Evolutionary conservation across 805 yeast species (phyloP).

Genomic region (Candida takata): DNA sequence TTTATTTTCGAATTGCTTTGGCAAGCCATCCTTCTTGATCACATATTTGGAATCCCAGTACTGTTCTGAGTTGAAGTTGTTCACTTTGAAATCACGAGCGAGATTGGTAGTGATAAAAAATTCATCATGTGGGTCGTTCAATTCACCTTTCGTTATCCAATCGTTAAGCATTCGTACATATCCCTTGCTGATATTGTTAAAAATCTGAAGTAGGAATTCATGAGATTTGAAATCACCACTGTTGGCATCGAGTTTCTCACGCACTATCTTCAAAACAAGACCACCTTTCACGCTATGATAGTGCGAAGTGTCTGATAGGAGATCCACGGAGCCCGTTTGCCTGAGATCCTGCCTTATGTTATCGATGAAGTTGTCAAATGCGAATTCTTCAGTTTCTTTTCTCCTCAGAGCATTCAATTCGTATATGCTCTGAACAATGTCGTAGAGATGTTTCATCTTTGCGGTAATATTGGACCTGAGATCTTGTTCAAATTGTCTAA

Average conservation of each 20-base stretch:
- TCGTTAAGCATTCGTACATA: slow-evolving; percentile 61
- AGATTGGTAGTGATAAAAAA: slow-evolving; percentile 52
- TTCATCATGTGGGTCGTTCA: slow-evolving; percentile 77
- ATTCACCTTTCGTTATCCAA: slow-evolving; percentile 75
- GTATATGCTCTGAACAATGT: slow-evolving; percentile 46
- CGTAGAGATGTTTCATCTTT: slow-evolving; percentile 50
- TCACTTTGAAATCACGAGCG: slow-evolving; percentile 20
- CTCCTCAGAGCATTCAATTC: slow-evolving; percentile 35
- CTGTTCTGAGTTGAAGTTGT: slow-evolving; percentile 41
- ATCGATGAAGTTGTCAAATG: slow-evolving; percentile 37
- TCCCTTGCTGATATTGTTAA: slow-evolving; percentile 50
- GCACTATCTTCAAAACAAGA: slow-evolving; percentile 53
- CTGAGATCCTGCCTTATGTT: slow-evolving; percentile 31
- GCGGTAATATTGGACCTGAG: slow-evolving; percentile 30
- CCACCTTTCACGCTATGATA: slow-evolving; percentile 74
- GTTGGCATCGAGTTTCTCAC: slow-evolving; percentile 44
- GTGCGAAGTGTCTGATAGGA: slow-evolving; percentile 43
- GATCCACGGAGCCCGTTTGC: slow-evolving; percentile 40
- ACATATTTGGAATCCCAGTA: slow-evolving; percentile 74
- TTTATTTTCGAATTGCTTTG: slow-evolving; percentile 51
- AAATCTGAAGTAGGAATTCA: slow-evolving; percentile 44
- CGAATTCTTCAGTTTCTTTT: slow-evolving; percentile 25
- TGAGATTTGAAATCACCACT: slow-evolving; percentile 60
- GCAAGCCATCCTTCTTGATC: slow-evolving; percentile 66
- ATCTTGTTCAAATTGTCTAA: slow-evolving; percentile 52